Evolutionary conservation across 2,329 filamentous ascomycete species (phyloP).

Genomic region (Exophiala phaeomuriformis): DNA sequence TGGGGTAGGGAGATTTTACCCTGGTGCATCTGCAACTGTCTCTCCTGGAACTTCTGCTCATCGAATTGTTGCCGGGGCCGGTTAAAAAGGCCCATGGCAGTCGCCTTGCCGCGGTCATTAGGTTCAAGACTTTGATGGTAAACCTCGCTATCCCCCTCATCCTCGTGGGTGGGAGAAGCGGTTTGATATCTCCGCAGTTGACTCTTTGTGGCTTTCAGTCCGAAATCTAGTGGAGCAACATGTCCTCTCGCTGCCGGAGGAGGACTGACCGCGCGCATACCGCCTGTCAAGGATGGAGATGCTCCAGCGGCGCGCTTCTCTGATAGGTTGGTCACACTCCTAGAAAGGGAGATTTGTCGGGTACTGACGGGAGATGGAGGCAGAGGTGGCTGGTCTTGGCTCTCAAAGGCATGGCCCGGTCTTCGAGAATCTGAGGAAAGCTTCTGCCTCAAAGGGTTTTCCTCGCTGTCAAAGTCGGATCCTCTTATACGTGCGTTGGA

Average conservation of each 20-base stretch:
- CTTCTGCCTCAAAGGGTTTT: constrained; percentile 13
- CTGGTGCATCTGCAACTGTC: constrained; percentile 72
- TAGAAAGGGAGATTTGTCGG: constrained; percentile 31
- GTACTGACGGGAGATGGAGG: constrained; percentile 20
- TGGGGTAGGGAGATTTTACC: constrained; percentile 56
- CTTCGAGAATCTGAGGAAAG: constrained; percentile 18
- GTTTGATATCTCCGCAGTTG: constrained; percentile 22
- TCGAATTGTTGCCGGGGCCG: constrained; percentile 72
- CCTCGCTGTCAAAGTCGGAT: constrained; percentile 15
- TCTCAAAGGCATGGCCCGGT: constrained; percentile 3
- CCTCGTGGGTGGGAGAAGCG: constrained; percentile 32
- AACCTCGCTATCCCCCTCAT: constrained; percentile 53
- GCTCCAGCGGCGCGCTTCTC: constrained; percentile 39
- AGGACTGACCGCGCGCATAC: constrained; percentile 36
- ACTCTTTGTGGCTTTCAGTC: constrained; percentile 10
- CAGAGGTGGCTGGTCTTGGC: constrained; percentile 18
- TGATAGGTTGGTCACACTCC: constrained; percentile 62
- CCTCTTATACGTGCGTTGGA: constrained; percentile 11
- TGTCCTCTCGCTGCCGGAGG: constrained; percentile 35
- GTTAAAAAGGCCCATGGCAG: constrained; percentile 63
- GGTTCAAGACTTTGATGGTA: constrained; percentile 61
- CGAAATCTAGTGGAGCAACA: constrained; percentile 22
- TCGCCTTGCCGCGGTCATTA: constrained; percentile 73
- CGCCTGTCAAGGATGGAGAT: constrained; percentile 29
- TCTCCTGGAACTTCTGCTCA: constrained; percentile 74